A percentile compares a stretch with the other conserved stretches of the same genome.
Evolutionary conservation across 1,284 basidiomycete species (phyloP).

Genomic region (Microbotryum lychnidis-dioicae): DNA sequence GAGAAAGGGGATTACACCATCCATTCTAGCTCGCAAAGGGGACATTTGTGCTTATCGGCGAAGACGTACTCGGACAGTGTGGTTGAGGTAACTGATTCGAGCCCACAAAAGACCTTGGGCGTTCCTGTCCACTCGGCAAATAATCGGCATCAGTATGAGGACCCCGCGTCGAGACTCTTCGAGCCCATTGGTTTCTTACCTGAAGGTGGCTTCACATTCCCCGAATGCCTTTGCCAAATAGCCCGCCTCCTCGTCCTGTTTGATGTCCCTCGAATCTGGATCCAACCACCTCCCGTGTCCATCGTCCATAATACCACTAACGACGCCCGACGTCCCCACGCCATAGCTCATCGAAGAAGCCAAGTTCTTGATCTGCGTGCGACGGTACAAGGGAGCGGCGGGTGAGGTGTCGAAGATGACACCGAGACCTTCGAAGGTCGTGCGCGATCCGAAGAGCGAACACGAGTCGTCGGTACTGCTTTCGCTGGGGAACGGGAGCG

Average conservation of each 20-base stretch:
- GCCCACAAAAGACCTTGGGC: constrained; percentile 37
- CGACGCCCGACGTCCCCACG: constrained; percentile 28
- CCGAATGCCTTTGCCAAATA: constrained; percentile 34
- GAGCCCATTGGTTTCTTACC: not conserved
- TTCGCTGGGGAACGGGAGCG: constrained; percentile 12
- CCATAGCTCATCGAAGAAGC: not conserved
- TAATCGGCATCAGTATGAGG: too few species aligned
- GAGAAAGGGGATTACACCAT: not conserved
- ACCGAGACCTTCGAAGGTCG: constrained; percentile 36
- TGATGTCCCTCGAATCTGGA: constrained; percentile 15
- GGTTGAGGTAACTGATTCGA: constrained; percentile 33
- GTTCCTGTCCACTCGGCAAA: constrained; percentile 24
- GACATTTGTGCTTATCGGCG: not conserved
- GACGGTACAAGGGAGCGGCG: constrained; percentile 27
- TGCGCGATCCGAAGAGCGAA: constrained; percentile 36
- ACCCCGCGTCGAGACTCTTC: too few species aligned
- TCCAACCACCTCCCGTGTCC: constrained; percentile 34
- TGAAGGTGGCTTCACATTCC: constrained; percentile 31
- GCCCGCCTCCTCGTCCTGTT: constrained; percentile 31
- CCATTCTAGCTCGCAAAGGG: not conserved
- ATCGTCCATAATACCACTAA: constrained; percentile 36
- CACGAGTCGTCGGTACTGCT: constrained; percentile 31
- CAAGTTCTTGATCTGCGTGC: constrained; percentile 31
- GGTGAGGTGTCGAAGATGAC: constrained; percentile 36
- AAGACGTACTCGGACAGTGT: constrained; percentile 30